A percentile compares a stretch with the other conserved stretches of the same genome.
phyloP scores from a whole-genome alignment of 2,329 filamentous ascomycete genomes.

The Xylaria polymorpha region DNA sequence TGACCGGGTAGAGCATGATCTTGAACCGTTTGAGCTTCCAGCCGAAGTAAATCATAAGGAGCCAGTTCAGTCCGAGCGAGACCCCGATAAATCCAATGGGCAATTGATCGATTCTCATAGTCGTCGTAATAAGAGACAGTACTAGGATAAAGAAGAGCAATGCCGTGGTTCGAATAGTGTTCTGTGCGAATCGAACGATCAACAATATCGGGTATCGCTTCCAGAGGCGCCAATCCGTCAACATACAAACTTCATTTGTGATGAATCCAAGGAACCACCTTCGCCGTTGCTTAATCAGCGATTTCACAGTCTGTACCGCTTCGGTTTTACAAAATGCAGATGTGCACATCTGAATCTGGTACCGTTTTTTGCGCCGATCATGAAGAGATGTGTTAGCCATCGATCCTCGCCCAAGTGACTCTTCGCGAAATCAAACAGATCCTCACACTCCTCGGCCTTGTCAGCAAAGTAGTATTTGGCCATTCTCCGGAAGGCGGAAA shows the following conservation, averaged over 20 bases:
- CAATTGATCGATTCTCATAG: conserved; percentile 79
- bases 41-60: conserved; percentile 96
- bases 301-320: conserved; percentile 87
- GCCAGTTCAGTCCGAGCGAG: conserved; percentile 91
- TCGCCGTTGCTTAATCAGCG: conserved; percentile 91
- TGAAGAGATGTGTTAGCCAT: conserved; percentile 98
- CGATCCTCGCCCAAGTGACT: conserved; percentile 94
- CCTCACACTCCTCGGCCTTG: conserved; percentile 93
- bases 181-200: conserved; percentile 90
- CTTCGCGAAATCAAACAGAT: conserved; percentile 96
- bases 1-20: conserved; percentile 92
- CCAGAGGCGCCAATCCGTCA: conserved; percentile 94
- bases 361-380: conserved; percentile 95
- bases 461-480: conserved; percentile 98
- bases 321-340: conserved; percentile 99
- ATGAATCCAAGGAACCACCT: conserved; percentile 98
- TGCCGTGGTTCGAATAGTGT: conserved; percentile 94
- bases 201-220: conserved; percentile 88
- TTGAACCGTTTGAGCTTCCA: conserved; percentile 88
- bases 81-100: conserved; percentile 95
- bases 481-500: conserved; percentile 96
- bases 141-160: conserved; percentile 95
- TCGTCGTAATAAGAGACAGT: conserved; percentile 85
- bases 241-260: conserved; percentile 98
- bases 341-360: conserved; percentile 98